phyloP scores from a whole-genome alignment of 805 yeast genomes.

The Starmerella tilneyi region DNA sequence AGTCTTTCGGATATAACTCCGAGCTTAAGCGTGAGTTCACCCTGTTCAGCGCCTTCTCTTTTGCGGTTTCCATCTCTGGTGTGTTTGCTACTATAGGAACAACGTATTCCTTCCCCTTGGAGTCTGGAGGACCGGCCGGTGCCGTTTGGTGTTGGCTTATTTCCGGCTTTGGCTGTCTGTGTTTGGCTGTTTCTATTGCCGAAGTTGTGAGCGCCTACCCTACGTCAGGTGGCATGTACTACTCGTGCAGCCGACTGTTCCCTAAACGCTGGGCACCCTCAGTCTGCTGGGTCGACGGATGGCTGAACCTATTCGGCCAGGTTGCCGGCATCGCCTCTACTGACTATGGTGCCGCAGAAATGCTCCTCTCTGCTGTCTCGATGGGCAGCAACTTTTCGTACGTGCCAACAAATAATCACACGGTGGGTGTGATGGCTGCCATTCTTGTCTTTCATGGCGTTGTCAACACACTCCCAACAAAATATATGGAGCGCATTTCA shows the following conservation, averaged over 20 bases:
- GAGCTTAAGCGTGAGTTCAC: constrained; percentile 49
- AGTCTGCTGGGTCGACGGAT: constrained; percentile 45
- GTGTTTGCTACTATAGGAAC: constrained; percentile 52
- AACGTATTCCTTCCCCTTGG: constrained; percentile 38
- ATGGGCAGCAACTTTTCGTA: constrained; percentile 29
- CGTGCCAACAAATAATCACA: constrained; percentile 25
- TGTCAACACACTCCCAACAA: constrained; percentile 43
- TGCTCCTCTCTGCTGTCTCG: constrained; percentile 30
- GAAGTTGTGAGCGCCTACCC: constrained; percentile 62
- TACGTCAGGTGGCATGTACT: constrained; percentile 65
- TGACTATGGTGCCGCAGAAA: constrained; percentile 31
- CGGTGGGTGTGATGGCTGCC: constrained; percentile 32
- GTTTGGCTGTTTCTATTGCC: constrained; percentile 52
- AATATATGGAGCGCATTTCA: constrained; percentile 40
- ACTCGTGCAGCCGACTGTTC: constrained; percentile 35
- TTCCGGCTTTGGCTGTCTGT: constrained; percentile 44
- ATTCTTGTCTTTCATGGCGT: constrained; percentile 40
- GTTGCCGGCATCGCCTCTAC: constrained; percentile 32
- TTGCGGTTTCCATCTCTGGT: constrained; percentile 57
- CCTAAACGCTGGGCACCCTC: constrained; percentile 38
- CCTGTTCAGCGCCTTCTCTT: constrained; percentile 51
- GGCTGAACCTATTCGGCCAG: constrained; percentile 37
- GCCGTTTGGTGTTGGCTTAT: constrained; percentile 54
- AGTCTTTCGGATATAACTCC: constrained; percentile 48
- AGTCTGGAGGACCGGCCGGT: constrained; percentile 52